phyloP scores from a whole-genome alignment of 129 eudicot genomes.

The Logfia minima region DNA sequence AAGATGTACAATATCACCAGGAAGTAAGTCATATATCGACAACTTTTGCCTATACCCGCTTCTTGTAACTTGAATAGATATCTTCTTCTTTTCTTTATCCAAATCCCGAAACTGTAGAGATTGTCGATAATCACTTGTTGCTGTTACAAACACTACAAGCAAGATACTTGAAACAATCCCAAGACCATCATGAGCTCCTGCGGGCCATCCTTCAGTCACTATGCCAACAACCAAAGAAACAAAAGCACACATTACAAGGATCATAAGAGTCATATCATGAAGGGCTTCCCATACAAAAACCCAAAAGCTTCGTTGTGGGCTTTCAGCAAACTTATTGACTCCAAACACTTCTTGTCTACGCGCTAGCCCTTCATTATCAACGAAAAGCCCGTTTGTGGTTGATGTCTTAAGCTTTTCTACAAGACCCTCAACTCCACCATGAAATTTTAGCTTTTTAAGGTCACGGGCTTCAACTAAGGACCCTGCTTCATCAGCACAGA shows the following conservation, averaged over 20 bases:
- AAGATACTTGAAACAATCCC: constrained; percentile 91
- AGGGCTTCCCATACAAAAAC: constrained; percentile 96
- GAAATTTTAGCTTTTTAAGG: constrained; percentile 65
- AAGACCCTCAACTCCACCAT: constrained; percentile 75
- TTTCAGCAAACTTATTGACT: constrained; percentile 70
- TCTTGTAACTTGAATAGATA: constrained; percentile 80
- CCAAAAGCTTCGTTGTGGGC: constrained; percentile 71
- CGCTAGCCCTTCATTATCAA: constrained; percentile 39
- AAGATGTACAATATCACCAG: constrained; percentile 93
- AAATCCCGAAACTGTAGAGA: constrained; percentile 86
- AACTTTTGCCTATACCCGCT: constrained; percentile 76
- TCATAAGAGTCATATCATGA: constrained; percentile 97
- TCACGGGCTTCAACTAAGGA: constrained; percentile 91
- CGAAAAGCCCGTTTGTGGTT: constrained; percentile 53
- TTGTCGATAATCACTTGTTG: constrained; percentile 91
- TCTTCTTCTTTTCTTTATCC: constrained; percentile 92
- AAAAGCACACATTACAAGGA: constrained; percentile 82
- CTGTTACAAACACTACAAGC: constrained; percentile 87
- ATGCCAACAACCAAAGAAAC: constrained; percentile 89
- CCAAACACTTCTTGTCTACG: constrained; percentile 67
- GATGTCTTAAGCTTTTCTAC: constrained; percentile 70
- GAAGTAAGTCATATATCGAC: constrained; percentile 75
- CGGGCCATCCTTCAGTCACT: constrained; percentile 94
- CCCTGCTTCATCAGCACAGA: constrained; percentile 80
- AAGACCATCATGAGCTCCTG: constrained; percentile 91